Evolutionary conservation across 805 yeast genomes (phyloP).

Genomic region (Ogataea kodamae): DNA sequence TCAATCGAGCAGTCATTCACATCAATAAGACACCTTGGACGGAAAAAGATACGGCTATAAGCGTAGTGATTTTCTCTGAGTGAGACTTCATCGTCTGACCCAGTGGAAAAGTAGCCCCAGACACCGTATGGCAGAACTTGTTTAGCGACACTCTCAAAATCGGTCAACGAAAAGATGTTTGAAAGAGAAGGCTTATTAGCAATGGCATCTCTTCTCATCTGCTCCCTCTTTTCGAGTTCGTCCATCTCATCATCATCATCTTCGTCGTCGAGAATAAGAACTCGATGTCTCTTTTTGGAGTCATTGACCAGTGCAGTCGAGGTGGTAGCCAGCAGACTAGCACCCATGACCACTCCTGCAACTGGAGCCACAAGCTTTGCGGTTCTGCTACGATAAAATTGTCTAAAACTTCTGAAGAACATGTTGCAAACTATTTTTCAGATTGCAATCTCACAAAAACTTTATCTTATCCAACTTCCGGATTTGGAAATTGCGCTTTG

Average conservation of each 20-base stretch:
- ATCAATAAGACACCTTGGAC: conserved; percentile 76
- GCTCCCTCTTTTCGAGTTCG: conserved; percentile 32
- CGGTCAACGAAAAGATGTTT: conserved; percentile 70
- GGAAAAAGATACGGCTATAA: conserved; percentile 79
- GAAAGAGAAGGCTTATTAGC: conserved; percentile 63
- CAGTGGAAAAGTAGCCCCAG: conserved; percentile 89
- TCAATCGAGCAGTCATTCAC: conserved; percentile 59
- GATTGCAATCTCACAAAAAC: no score
- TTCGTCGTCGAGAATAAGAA: conserved; percentile 26
- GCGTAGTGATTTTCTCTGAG: conserved; percentile 86
- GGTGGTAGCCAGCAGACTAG: conserved; percentile 1
- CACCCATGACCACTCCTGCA: conserved; percentile 9
- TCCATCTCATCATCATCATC: conserved; percentile 28
- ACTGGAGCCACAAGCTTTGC: conserved; percentile 2
- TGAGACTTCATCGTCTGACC: conserved; percentile 87
- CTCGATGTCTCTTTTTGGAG: conserved; percentile 17
- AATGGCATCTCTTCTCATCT: conserved; percentile 37
- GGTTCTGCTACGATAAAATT: background rate
- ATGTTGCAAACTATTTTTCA: no score
- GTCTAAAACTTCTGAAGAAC: conserved; percentile 6
- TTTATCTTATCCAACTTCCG: conserved; percentile 13
- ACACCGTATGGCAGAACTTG: conserved; percentile 68
- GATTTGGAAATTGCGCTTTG: conserved; percentile 12
- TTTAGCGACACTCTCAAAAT: conserved; percentile 84
- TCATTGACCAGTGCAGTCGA: conserved; percentile 16